Evolutionary conservation across 768 basidiomycete genomes (phyloP).

Genomic region (Mycena vitilis): DNA sequence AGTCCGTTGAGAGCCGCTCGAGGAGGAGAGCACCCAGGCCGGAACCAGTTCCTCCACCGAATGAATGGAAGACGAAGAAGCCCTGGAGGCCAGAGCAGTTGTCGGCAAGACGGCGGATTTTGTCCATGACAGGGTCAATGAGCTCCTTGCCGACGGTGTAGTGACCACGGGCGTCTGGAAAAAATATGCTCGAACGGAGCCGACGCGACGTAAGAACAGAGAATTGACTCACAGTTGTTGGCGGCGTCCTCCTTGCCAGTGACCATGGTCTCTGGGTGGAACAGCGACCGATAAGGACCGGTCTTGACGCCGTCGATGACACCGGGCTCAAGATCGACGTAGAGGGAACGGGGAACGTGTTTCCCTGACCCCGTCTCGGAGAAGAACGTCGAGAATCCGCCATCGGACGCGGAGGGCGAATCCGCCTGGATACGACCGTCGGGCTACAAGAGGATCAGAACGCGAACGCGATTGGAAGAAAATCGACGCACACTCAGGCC

Average conservation of each 20-base stretch:
- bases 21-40: conserved; percentile 97
- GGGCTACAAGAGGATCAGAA: conserved; percentile 65
- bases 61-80: conserved; percentile 99
- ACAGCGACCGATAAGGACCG: conserved; percentile 95
- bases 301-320: conserved; percentile 98
- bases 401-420: conserved; percentile 79
- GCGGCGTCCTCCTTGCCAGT: conserved; percentile 99
- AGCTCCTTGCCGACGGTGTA: conserved; percentile 99
- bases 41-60: conserved; percentile 98
- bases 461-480: conserved; percentile 8
- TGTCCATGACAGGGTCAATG: conserved; percentile 97
- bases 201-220: conserved; percentile 19
- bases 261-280: conserved; percentile 99
- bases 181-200: neutral
- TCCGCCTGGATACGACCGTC: conserved; percentile 91
- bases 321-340: conserved; percentile 97
- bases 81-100: conserved; percentile 98
- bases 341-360: conserved; percentile 97
- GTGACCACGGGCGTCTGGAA: conserved; percentile 94
- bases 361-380: conserved; percentile 97
- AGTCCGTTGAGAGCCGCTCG: conserved; percentile 95
- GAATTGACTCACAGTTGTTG: conserved; percentile 84
- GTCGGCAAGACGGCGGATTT: conserved; percentile 92
- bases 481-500: conserved; percentile 84
- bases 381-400: conserved; percentile 99